Base-by-base conservation (phyloP, 805 yeast species). In the Candida schatavii region DNA sequence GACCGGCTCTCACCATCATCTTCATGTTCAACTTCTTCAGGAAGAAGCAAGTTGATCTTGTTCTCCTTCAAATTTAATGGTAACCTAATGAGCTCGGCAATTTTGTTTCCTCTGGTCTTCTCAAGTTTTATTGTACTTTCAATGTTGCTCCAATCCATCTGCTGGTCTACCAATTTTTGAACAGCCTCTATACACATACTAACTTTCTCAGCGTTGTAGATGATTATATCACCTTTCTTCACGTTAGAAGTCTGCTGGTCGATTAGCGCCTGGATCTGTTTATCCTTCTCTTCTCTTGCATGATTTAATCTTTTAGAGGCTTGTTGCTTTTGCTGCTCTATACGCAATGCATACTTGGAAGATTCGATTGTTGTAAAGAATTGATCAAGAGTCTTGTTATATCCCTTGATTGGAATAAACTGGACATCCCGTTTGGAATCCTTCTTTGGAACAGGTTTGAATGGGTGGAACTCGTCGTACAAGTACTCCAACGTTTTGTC, bases 71-170 rank as follows among this genome's bases (percentile, higher is more conserved):
- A 69, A 43, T 87, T 80, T 57, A 91, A 69, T 0, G 96, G 93
- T 27, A 80, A 55, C 36, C 72, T 68, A 41, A 90, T 84, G 43
- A 70, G 52, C 28, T 68, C 63, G 0, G 97, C 96, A 42, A 81
- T 68, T 4, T 66, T 61, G 51, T 83, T 86, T 1, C 83, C 82
- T 50, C 82, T 76, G 1, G 68, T 61, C 51, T 87, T 82, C 55
- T 91, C 96, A 39, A 80, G 71, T 37, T 74, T 66, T 39, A 91
- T 81, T 43, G 85, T 63, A 47, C 81, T 80, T 56, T 85, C 96
- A 47, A 90, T 90, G 46, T 88, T 84, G 33, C 78, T 77, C 99
- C 99, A 91, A 58, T 91, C 97, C 88, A 88, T 87, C 48, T 87
- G 90, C 55, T 87, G 93, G 42, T 83, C 81, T 3, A 89, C 47